These are phyloP conservation scores for Psilocybe cubensis DNA, from an alignment of 768 basidiomycete genomes.

Conservation along the genomic window DNA sequence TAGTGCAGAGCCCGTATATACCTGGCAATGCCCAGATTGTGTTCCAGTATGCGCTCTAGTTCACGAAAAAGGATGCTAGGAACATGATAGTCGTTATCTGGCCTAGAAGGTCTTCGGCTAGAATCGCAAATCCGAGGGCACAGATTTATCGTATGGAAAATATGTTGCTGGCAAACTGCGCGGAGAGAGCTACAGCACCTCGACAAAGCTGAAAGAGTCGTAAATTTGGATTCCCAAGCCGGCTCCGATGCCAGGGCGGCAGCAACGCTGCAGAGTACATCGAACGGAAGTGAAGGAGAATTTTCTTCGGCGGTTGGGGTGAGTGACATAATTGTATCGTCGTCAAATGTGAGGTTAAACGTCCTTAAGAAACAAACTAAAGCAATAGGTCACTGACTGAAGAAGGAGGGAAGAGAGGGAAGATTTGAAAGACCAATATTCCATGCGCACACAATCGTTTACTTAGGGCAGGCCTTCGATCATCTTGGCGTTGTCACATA, in stretches of 20 bases:
- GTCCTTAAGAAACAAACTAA: too few relatives aligned
- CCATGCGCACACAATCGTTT: too few relatives aligned
- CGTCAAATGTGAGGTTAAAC: too few relatives aligned
- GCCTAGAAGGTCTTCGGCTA: background rate
- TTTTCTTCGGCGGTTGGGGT: too few relatives aligned
- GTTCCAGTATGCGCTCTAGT: background rate
- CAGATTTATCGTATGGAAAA: background rate
- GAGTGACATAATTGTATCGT: too few relatives aligned
- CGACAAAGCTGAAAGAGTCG: background rate
- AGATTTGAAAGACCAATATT: too few relatives aligned
- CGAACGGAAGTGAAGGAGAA: background rate
- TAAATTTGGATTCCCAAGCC: background rate
- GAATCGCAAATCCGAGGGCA: background rate
- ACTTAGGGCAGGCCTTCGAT: too few relatives aligned
- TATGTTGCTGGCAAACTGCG: background rate
- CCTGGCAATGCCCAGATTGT: background rate
- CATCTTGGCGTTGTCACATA: too few relatives aligned
- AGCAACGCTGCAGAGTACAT: background rate
- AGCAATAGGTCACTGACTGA: too few relatives aligned
- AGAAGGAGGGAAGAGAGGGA: too few relatives aligned
- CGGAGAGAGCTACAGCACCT: background rate
- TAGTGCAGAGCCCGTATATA: background rate
- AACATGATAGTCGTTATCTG: background rate
- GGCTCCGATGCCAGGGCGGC: background rate
- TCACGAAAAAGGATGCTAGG: background rate